Evolutionary conservation across 257 asterid genomes (phyloP).

Genomic region (Knoxia roxburghii): DNA sequence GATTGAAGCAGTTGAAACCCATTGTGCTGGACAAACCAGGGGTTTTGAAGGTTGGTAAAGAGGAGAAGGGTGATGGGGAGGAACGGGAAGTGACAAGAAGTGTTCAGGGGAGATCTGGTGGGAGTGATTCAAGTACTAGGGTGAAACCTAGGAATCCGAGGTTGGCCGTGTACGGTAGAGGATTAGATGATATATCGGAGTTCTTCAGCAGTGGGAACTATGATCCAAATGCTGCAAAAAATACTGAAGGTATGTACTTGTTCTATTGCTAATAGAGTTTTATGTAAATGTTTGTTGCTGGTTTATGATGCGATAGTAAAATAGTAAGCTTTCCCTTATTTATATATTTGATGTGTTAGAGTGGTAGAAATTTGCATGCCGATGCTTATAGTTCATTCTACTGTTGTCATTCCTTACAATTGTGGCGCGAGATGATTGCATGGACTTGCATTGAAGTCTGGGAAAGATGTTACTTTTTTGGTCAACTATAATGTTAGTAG

Average conservation of each 20-base stretch:
- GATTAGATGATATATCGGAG: constrained; percentile 74
- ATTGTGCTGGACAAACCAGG: constrained; percentile 63
- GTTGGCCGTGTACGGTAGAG: constrained; percentile 76
- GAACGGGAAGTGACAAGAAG: constrained; percentile 13
- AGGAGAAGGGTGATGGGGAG: constrained; percentile 14
- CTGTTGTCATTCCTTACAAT: background rate
- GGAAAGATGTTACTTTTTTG: background rate
- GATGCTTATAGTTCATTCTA: background rate
- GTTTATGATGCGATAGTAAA: background rate
- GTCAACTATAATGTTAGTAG: background rate
- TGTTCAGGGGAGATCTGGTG: constrained; percentile 22
- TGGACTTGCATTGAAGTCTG: background rate
- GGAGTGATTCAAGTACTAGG: constrained; percentile 34
- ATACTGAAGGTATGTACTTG: constrained; percentile 43
- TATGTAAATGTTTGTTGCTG: background rate
- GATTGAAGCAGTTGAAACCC: constrained; percentile 62
- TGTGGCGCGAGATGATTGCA: background rate
- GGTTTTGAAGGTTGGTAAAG: constrained; percentile 14
- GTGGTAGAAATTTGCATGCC: background rate
- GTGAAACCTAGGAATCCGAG: constrained; percentile 84
- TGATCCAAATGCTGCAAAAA: constrained; percentile 36
- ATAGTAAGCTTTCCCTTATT: background rate
- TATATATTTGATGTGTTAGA: background rate
- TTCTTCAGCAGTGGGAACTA: constrained; percentile 56
- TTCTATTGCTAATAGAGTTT: background rate